Conservation (phyloP, 2,329 filamentous ascomycete genomes). For the Exophiala lecanii-corni region DNA sequence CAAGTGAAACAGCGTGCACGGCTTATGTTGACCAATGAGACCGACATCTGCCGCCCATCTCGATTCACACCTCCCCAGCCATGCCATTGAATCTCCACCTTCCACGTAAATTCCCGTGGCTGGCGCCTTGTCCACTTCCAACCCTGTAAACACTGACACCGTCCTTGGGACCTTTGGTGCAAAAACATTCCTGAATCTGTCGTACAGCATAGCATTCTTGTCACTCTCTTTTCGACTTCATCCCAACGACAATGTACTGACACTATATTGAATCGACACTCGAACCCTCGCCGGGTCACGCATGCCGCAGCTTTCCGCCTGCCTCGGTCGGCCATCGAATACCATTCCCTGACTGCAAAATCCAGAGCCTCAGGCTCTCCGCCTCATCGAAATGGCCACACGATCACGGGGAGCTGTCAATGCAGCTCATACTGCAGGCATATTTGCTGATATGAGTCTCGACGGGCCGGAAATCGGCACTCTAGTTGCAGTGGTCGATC, state of each 20-base stretch:
- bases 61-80: too few relatives aligned
- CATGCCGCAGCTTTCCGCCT: constrained; percentile 12
- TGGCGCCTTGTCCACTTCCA: constrained; percentile 20
- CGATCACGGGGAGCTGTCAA: constrained; percentile 17
- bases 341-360: too few relatives aligned
- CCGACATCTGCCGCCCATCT: too few relatives aligned
- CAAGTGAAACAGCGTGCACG: too few relatives aligned
- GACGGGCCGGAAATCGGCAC: constrained; percentile 93
- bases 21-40: too few relatives aligned
- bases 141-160: constrained; percentile 12
- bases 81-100: constrained; percentile 15
- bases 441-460: constrained; percentile 88
- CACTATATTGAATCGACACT: background rate
- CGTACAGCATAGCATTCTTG: background rate
- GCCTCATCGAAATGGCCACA: constrained; percentile 20
- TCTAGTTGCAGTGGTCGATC: constrained; percentile 83
- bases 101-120: constrained; percentile 21
- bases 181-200: background rate
- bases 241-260: constrained; percentile 7
- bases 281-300: constrained; percentile 3
- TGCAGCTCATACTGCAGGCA: constrained; percentile 75
- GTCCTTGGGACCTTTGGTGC: constrained; percentile 1
- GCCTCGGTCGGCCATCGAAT: too few relatives aligned
- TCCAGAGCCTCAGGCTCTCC: too few relatives aligned
- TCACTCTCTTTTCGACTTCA: constrained; percentile 5